Conservation (phyloP, 805 yeast species). For the Ogataea philodendri region DNA sequence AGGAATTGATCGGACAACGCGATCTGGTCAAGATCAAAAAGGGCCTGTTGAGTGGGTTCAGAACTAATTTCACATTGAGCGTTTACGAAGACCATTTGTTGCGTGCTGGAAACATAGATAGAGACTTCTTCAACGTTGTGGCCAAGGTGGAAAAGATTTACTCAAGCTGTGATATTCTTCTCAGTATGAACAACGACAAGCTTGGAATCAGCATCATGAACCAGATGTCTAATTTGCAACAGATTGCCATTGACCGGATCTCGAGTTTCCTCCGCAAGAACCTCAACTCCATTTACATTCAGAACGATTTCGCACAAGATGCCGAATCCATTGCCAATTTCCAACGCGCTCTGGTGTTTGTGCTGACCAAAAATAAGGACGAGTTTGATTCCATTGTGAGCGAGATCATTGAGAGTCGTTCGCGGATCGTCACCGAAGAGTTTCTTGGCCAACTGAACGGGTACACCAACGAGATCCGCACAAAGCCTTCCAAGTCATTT, state of each 20-base stretch:
- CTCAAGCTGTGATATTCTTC: conserved; percentile 63
- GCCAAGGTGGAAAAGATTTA: conserved; percentile 62
- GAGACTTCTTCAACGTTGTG: conserved; percentile 56
- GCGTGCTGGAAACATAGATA: conserved; percentile 41
- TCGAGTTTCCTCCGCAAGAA: conserved; percentile 37
- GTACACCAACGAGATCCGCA: conserved; percentile 25
- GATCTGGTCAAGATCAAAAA: conserved; percentile 47
- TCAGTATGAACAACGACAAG: conserved; percentile 65
- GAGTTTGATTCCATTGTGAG: conserved; percentile 58
- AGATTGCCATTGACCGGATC: conserved; percentile 54
- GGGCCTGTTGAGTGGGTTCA: conserved; percentile 49
- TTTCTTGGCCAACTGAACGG: conserved; percentile 57
- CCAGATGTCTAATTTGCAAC: conserved; percentile 51
- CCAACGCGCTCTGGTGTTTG: conserved; percentile 33
- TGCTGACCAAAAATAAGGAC: conserved; percentile 39
- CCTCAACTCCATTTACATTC: conserved; percentile 27
- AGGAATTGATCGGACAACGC: conserved; percentile 32
- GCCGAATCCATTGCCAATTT: conserved; percentile 25
- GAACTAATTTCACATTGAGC: conserved; percentile 61
- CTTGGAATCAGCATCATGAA: conserved; percentile 66
- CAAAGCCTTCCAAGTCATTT: conserved; percentile 41
- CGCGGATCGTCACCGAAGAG: conserved; percentile 61
- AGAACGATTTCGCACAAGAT: conserved; percentile 20
- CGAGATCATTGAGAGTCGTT: conserved; percentile 66
- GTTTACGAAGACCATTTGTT: conserved; percentile 70